Base-by-base conservation (phyloP, 1,284 basidiomycete genomes). In the Trametes pubescens region DNA sequence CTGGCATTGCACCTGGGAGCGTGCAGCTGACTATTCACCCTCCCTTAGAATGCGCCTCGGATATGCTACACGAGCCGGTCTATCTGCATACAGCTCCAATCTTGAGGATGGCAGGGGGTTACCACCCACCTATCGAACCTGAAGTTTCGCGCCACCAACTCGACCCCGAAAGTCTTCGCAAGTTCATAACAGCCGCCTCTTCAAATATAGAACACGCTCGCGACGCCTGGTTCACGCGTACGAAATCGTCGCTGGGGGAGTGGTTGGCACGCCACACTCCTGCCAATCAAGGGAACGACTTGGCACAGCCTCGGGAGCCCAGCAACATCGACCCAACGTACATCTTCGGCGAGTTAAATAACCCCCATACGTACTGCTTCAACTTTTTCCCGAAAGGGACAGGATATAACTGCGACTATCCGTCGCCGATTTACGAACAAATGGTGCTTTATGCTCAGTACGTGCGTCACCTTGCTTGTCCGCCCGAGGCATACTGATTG, bases 321-420 rank as follows among this genome's bases (percentile, higher is more conserved):
- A 16, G 18, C 8, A 10, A n/a, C 11, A 14, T 21, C 29, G 32
- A 49, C 22, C 40, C 40, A 16, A 43, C 40, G 16, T 43, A 43
- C 40, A 43, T 43, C 14, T 51, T 58, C 18, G 22, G 47, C 24
- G 35, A 43, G 18, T 16, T 58, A 4, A 40, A 49, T 24, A 49
- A 51, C 47, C 56, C 56, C 4, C 35, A 22, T 9, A 35, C 47
- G n/a, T 58, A 58, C n/a, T 24, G 35, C 47, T 58, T 49, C 47
- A 18, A 40, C 35, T 49, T 49, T 21, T 8, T 26, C 32, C 18
- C 29, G 24, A 34, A 9, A 8, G 35, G 18, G 11, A 6, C 11
- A 5, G 3, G 37, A 6, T 47, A 34, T 8, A 4, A 4, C 13
- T 49, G 37, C 37, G 47, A 40, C 10, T 1, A 21, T 6, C 24